Evolutionary conservation across 1,284 basidiomycete genomes (phyloP).

Genomic region (Cystobasidiaceae sp.): DNA sequence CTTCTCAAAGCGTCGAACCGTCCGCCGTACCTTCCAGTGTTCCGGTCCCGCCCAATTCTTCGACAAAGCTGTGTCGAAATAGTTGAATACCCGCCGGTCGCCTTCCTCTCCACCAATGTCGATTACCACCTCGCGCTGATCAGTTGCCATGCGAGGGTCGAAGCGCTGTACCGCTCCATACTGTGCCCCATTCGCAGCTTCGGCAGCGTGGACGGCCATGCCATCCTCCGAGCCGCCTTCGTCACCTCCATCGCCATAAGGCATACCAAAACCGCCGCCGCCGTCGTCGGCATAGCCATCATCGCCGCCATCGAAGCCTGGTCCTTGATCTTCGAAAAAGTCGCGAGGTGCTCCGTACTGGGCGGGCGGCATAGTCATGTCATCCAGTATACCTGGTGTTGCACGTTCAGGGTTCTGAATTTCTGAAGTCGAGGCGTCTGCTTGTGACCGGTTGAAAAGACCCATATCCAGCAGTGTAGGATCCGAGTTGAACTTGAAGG

Average conservation of each 20-base stretch:
- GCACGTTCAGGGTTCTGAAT: not conserved
- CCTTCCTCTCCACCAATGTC: slow-evolving; percentile 65
- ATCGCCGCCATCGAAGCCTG: slow-evolving; percentile 48
- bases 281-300: slow-evolving; percentile 43
- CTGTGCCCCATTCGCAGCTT: slow-evolving; percentile 6
- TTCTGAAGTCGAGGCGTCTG: slow-evolving; percentile 27
- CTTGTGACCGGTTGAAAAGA: not conserved
- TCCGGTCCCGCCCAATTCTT: slow-evolving; percentile 99
- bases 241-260: slow-evolving; percentile 44
- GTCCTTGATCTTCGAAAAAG: slow-evolving; percentile 49
- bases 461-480: slow-evolving; percentile 42
- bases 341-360: slow-evolving; percentile 49
- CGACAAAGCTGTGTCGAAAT: slow-evolving; percentile 71
- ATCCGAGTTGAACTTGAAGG: slow-evolving; percentile 72
- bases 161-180: slow-evolving; percentile 62
- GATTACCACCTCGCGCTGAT: slow-evolving; percentile 72
- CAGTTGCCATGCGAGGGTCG: slow-evolving; percentile 66
- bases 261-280: slow-evolving; percentile 50
- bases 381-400: not conserved
- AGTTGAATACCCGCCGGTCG: slow-evolving; percentile 69
- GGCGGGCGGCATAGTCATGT: slow-evolving; percentile 33
- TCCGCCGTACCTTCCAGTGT: slow-evolving; percentile 84
- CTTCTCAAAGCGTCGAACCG: slow-evolving; percentile 22
- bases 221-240: slow-evolving; percentile 27
- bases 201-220: slow-evolving; percentile 51